Conservation (phyloP, 2,329 filamentous ascomycete genomes). For the Phyllosticta paracitricarpa region DNA sequence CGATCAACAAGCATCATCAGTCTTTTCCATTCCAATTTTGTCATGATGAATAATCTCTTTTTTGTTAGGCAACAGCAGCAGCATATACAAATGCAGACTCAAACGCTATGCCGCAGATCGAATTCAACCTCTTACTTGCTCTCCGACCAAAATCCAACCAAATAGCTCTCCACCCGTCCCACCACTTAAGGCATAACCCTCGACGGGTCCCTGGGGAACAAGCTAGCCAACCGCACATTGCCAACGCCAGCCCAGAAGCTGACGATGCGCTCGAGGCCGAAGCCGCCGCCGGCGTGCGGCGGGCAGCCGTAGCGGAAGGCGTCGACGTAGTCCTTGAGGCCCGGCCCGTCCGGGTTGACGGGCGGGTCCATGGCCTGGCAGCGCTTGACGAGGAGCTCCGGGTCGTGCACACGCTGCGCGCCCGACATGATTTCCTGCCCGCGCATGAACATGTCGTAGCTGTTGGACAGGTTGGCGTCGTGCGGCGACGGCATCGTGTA, state of each 20-base stretch:
- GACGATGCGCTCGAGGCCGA: constrained; percentile 57
- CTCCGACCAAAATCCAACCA: too few relatives aligned
- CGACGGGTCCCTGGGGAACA: constrained; percentile 56
- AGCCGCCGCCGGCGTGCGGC: constrained; percentile 54
- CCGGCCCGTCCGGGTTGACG: constrained; percentile 48
- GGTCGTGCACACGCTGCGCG: constrained; percentile 56
- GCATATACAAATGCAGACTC: too few relatives aligned
- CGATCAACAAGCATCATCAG: too few relatives aligned
- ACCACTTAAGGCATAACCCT: constrained; percentile 36
- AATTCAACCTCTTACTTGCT: too few relatives aligned
- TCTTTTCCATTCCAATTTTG: too few relatives aligned
- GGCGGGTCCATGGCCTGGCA: constrained; percentile 49
- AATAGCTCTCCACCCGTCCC: background rate
- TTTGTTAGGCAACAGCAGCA: too few relatives aligned
- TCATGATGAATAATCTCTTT: too few relatives aligned
- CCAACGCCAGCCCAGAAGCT: constrained; percentile 57
- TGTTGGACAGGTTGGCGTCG: constrained; percentile 44
- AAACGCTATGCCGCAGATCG: too few relatives aligned
- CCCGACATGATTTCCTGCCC: constrained; percentile 60
- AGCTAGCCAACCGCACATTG: constrained; percentile 50
- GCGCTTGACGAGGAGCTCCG: constrained; percentile 46
- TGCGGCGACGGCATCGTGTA: constrained; percentile 66
- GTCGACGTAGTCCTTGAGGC: constrained; percentile 54
- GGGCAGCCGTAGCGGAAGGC: constrained; percentile 55
- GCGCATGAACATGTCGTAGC: constrained; percentile 63